Base-by-base conservation (phyloP, 2,329 filamentous ascomycete genomes). In the Aspergillus jensenii region DNA sequence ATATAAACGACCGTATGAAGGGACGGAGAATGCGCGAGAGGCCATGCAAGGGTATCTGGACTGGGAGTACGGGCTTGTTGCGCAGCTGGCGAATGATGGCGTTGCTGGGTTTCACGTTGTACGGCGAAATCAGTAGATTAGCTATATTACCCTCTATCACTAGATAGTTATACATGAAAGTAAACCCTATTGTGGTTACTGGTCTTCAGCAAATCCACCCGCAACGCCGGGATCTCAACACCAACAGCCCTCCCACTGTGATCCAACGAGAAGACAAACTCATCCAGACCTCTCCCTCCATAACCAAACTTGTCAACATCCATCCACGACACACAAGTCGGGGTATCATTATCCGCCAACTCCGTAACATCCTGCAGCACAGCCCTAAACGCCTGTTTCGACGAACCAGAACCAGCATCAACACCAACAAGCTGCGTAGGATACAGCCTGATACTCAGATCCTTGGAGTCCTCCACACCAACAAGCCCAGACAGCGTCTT, bases 321-420 rank as follows among this genome's bases (percentile, higher is more conserved):
- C 51, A 65, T 35, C 67, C 67, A 71, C 9, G 68, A 67, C 8
- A 71, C 64, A 52, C 68, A 71, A 45, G 65, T 68, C 19, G 66
- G 60, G 12, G 66, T 67, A 6, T 53, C 63, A 43, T 49, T 54
- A 55, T 71, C 66, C 4, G 64, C 66, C 17, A 66, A 48, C 40
- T 65, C 67, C 21, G 64, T 63, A 44, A 57, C 56, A 49, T 68
- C 62, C 49, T 66, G 62, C 17, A 69, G 59, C 14, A 66, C 55
- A 15, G 57, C 64, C 12, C 55, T 47, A 47, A 65, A 68, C 33
- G 49, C 60, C 48, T 60, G 50, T 37, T 43, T 66, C 11, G 33
- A 37, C 6, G 54, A 59, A 9, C 31, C 54, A 48, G 41, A 39
- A 15, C 23, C 50, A 12, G n/a, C 0, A 25, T 8, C 44, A 7